Evolutionary conservation across 805 yeast genomes (phyloP).

Genomic region (Candida arabinofermentans): DNA sequence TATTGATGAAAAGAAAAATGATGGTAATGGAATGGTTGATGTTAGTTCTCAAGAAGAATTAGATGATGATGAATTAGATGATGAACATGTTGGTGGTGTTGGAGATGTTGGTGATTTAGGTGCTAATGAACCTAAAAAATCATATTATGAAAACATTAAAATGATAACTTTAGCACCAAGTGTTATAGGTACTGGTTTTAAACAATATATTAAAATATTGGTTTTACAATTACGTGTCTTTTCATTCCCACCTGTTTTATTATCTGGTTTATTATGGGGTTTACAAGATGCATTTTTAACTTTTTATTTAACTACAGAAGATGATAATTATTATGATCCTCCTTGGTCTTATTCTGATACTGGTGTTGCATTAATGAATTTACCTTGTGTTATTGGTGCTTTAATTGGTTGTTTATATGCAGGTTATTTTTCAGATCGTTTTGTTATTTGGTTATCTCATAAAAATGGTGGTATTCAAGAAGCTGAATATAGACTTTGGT

Average conservation of each 20-base stretch:
- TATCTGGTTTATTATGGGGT: constrained; percentile 77
- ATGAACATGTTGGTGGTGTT: too few species aligned
- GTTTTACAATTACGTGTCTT: constrained; percentile 50
- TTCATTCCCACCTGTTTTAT: constrained; percentile 58
- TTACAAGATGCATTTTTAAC: constrained; percentile 73
- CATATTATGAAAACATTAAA: constrained; percentile 45
- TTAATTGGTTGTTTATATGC: constrained; percentile 63
- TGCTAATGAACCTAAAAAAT: constrained; percentile 32
- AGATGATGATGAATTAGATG: neutral
- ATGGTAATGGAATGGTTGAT: constrained; percentile 4
- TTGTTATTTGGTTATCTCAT: constrained; percentile 58
- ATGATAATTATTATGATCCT: constrained; percentile 56
- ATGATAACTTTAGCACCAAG: constrained; percentile 55
- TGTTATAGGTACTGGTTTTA: constrained; percentile 59
- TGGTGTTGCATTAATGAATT: constrained; percentile 72
- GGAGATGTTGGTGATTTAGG: neutral
- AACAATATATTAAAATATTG: constrained; percentile 57
- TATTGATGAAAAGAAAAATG: constrained; percentile 5
- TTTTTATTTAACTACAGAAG: constrained; percentile 71
- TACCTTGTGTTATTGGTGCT: constrained; percentile 67
- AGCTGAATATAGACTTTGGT: constrained; percentile 62
- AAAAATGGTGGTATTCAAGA: constrained; percentile 58
- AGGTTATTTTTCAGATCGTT: constrained; percentile 55
- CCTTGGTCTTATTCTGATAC: constrained; percentile 65
- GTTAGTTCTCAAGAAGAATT: neutral